Conservation (phyloP, 768 basidiomycete species). For the Leccinum fibrillosum region DNA sequence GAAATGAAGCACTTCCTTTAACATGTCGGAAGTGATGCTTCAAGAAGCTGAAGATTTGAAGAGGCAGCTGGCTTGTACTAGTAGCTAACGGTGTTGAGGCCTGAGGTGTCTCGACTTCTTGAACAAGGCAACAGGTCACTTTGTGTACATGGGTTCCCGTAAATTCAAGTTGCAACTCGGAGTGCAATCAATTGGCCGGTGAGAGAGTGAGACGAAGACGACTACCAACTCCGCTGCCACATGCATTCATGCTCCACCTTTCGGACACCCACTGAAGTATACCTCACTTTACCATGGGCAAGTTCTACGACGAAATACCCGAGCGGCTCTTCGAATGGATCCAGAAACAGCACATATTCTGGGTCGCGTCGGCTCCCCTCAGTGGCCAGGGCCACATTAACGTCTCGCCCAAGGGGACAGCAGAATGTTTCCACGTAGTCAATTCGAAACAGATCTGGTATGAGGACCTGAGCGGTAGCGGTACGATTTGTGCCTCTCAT, state of each 20-base stretch:
- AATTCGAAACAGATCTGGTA: conserved; percentile 64
- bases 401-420: conserved; percentile 63
- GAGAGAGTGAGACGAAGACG: neutral
- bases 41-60: neutral
- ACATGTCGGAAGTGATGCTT: neutral
- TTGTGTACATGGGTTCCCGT: too few species aligned
- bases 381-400: conserved; percentile 56
- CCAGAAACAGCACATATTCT: conserved; percentile 62
- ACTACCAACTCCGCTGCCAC: too few species aligned
- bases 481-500: conserved; percentile 34
- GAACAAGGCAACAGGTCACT: too few species aligned
- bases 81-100: too few species aligned
- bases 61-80: neutral
- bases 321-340: conserved; percentile 56
- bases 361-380: conserved; percentile 70
- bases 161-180: too few species aligned
- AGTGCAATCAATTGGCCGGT: neutral
- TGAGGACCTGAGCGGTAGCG: conserved; percentile 69
- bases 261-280: neutral
- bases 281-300: conserved; percentile 41
- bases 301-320: conserved; percentile 58
- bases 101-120: too few species aligned
- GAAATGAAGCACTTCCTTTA: neutral
- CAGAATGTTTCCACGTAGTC: conserved; percentile 59
- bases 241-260: too few species aligned